These are phyloP conservation scores for Niveomyces coronatus DNA, from an alignment of 2,329 filamentous ascomycete species.

Conservation along the genomic window DNA sequence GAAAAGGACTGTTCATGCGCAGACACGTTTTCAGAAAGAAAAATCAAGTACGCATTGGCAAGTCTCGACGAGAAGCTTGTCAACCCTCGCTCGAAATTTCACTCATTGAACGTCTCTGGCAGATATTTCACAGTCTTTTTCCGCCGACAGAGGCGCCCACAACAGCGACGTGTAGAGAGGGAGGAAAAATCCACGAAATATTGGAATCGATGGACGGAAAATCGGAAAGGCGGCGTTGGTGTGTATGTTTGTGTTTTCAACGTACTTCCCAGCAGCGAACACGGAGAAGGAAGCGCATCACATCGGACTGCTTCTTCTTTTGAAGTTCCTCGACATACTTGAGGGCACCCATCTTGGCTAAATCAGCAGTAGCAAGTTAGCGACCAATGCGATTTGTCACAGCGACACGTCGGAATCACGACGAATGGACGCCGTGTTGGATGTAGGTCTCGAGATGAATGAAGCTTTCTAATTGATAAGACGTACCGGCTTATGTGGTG, in stretches of 20 bases:
- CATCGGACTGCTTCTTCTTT: conserved; percentile 99
- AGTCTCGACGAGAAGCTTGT: no score
- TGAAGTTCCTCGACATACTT: conserved; percentile 99
- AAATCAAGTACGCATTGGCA: no score
- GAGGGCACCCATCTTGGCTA: conserved; percentile 93
- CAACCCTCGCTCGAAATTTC: no score
- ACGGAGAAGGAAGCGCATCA: conserved; percentile 98
- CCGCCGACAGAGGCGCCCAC: conserved; percentile 10
- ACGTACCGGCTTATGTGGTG: conserved; percentile 28
- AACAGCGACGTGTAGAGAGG: conserved; percentile 5
- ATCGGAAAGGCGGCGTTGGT: conserved; percentile 13
- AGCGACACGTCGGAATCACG: neutral
- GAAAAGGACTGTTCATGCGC: neutral
- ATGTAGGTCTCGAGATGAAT: conserved; percentile 1
- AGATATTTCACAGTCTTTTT: conserved; percentile 1
- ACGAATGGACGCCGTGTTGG: neutral
- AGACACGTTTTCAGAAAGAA: neutral
- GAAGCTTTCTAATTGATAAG: conserved; percentile 1
- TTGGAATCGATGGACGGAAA: conserved; percentile 12
- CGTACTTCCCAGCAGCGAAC: conserved; percentile 99
- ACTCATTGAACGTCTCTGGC: neutral
- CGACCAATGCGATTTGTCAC: conserved; percentile 10
- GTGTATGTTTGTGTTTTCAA: conserved; percentile 42
- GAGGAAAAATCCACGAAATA: conserved; percentile 2
- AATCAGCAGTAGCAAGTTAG: conserved; percentile 19